Evolutionary conservation across 352 stramenopile genomes (phyloP).

Genomic region (Phytopythium cucurbitacearum): DNA sequence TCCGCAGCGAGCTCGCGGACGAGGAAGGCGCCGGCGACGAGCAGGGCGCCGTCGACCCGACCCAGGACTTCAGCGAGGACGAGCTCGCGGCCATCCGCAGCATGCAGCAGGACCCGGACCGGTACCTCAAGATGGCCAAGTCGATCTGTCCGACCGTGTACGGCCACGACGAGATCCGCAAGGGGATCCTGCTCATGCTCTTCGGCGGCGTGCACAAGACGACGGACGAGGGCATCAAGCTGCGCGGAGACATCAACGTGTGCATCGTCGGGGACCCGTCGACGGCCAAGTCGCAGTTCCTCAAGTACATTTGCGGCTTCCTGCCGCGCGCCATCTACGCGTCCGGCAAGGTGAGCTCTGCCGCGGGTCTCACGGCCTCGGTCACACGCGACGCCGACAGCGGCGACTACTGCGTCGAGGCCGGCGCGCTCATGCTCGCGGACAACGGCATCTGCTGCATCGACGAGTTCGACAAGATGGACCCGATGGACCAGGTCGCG

Average conservation of each 20-base stretch:
- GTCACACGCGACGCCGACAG: slow-evolving; percentile 94
- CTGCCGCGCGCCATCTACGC: slow-evolving; percentile 97
- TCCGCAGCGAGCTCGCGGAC: slow-evolving; percentile 71
- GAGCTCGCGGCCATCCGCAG: slow-evolving; percentile 91
- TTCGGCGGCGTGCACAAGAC: slow-evolving; percentile 98
- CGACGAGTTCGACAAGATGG: slow-evolving; percentile 99
- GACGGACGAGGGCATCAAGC: slow-evolving; percentile 95
- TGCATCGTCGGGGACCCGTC: slow-evolving; percentile 97
- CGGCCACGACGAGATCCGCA: slow-evolving; percentile 94
- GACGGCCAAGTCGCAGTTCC: slow-evolving; percentile 98
- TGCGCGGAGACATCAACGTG: slow-evolving; percentile 99
- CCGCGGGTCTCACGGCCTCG: slow-evolving; percentile 96
- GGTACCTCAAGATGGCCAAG: slow-evolving; percentile 93
- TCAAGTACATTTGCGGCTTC: slow-evolving; percentile 96
- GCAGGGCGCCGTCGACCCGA: slow-evolving; percentile 7
- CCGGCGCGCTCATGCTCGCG: slow-evolving; percentile 97
- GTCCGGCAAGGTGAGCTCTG: slow-evolving; percentile 97
- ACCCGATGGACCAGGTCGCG: slow-evolving; percentile 95
- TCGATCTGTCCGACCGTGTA: slow-evolving; percentile 97
- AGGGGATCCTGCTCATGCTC: slow-evolving; percentile 96
- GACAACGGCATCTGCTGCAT: slow-evolving; percentile 99
- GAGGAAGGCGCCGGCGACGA: slow-evolving; percentile 18
- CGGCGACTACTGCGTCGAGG: slow-evolving; percentile 88
- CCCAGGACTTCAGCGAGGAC: slow-evolving; percentile 85
- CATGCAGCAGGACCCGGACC: slow-evolving; percentile 88